Conservation (phyloP, 2,329 filamentous ascomycete genomes). For the Colletotrichum costaricense region DNA sequence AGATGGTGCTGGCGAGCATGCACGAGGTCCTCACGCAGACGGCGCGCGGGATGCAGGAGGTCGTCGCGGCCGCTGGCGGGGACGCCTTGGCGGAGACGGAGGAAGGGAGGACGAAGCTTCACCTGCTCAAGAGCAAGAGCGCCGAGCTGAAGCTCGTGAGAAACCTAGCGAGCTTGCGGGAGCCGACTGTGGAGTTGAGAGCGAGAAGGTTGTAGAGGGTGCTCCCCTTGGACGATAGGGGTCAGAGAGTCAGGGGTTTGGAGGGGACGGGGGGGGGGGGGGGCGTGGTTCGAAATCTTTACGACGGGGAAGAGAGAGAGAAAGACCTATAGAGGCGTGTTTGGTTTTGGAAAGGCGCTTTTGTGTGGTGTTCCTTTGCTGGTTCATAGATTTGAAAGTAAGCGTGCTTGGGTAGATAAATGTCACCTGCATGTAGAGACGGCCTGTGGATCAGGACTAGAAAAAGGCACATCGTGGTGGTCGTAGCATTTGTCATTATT, state of each 20-base stretch:
- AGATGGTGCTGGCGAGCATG: slow-evolving; percentile 94
- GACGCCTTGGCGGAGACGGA: slow-evolving; percentile 51
- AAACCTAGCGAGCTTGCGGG: slow-evolving; percentile 75
- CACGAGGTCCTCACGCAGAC: slow-evolving; percentile 82
- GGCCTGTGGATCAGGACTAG: slow-evolving; percentile 17
- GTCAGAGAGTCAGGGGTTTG: too few species aligned
- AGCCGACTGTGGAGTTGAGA: slow-evolving; percentile 73
- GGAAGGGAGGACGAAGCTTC: slow-evolving; percentile 66
- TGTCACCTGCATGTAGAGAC: slow-evolving; percentile 14
- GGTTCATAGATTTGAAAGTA: neutral
- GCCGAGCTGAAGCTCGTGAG: slow-evolving; percentile 87
- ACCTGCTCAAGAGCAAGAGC: slow-evolving; percentile 82
- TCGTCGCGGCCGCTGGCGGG: slow-evolving; percentile 57
- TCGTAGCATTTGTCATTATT: slow-evolving; percentile 32
- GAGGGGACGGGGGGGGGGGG: too few species aligned
- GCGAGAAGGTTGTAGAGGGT: slow-evolving; percentile 60
- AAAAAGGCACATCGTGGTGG: slow-evolving; percentile 19
- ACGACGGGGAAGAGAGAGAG: too few species aligned
- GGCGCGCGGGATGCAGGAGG: slow-evolving; percentile 69
- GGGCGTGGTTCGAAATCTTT: too few species aligned
- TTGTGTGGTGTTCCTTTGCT: neutral
- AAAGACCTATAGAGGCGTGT: too few species aligned
- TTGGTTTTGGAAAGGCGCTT: too few species aligned
- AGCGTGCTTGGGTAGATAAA: neutral
- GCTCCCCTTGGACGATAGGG: too few species aligned